These are phyloP conservation scores for Arthrobotrys sinensis DNA, from an alignment of 2,329 filamentous ascomycete species.

Conservation along the genomic window DNA sequence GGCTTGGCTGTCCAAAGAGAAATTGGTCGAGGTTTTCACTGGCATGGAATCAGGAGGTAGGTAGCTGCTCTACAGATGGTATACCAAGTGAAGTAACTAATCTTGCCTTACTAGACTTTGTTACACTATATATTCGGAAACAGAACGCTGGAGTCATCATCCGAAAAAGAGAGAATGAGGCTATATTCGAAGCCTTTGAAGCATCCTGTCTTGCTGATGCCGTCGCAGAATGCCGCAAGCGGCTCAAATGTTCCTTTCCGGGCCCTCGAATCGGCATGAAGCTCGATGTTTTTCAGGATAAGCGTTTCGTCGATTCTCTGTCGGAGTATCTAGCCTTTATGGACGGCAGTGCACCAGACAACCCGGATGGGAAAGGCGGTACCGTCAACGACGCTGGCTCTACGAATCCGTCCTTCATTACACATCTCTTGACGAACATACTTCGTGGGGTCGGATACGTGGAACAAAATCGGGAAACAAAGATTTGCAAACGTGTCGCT, in stretches of 20 bases:
- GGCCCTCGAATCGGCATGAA: constrained; percentile 67
- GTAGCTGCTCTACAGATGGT: constrained; percentile 4
- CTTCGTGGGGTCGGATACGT: constrained; percentile 68
- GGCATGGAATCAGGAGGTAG: constrained; percentile 58
- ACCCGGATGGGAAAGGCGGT: constrained; percentile 66
- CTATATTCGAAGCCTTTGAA: constrained; percentile 70
- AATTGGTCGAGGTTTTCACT: constrained; percentile 3
- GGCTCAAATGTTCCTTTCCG: constrained; percentile 70
- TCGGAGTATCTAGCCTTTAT: constrained; percentile 59
- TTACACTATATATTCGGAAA: constrained; percentile 68
- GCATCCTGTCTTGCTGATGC: constrained; percentile 68
- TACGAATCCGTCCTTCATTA: constrained; percentile 70
- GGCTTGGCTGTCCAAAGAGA: constrained; percentile 63
- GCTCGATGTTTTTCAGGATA: constrained; percentile 62
- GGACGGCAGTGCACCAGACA: constrained; percentile 60
- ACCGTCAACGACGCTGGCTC: constrained; percentile 39
- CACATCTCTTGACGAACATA: constrained; percentile 70
- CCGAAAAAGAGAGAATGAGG: constrained; percentile 63
- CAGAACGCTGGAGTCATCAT: constrained; percentile 71
- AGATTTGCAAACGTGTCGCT: constrained; percentile 72
- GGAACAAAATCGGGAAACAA: constrained; percentile 38
- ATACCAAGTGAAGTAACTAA: constrained; percentile 17
- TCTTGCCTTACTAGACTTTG: constrained; percentile 62
- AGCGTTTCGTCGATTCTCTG: constrained; percentile 60
- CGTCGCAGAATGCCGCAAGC: constrained; percentile 67